Percentiles rank a stretch among this genome's conserved stretches.
phyloP scores from a whole-genome alignment of 75 land plant genomes.

The Sequoia sempervirens region DNA sequence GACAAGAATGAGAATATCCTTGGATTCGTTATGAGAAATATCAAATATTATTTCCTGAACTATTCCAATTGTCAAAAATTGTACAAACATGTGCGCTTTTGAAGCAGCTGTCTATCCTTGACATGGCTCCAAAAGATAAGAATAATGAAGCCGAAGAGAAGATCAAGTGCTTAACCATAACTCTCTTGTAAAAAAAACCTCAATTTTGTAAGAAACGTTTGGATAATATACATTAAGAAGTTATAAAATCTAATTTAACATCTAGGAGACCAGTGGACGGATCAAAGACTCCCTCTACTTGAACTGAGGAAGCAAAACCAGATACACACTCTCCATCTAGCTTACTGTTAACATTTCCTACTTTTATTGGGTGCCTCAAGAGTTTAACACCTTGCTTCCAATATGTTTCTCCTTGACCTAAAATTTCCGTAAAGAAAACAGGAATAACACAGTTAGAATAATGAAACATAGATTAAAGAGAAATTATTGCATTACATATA shows the following conservation, averaged over 20 bases:
- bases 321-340: background rate
- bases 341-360: background rate
- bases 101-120: no score
- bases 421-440: background rate
- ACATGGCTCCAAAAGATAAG: no score
- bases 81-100: no score
- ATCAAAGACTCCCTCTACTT: background rate
- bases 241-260: background rate
- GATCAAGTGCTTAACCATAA: no score
- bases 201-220: no score
- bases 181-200: no score
- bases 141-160: no score
- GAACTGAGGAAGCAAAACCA: background rate
- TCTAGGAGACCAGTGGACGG: slow-evolving; percentile 1
- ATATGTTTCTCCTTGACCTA: background rate
- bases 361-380: slow-evolving; percentile 2
- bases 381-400: slow-evolving; percentile 13
- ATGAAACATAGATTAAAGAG: background rate
- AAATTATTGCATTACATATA: background rate
- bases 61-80: no score
- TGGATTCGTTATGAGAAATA: no score
- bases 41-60: no score
- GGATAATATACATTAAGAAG: background rate
- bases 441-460: background rate
- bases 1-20: no score